Conservation (phyloP, 805 yeast species). For the Zygosaccharomyces gambellarensis region DNA sequence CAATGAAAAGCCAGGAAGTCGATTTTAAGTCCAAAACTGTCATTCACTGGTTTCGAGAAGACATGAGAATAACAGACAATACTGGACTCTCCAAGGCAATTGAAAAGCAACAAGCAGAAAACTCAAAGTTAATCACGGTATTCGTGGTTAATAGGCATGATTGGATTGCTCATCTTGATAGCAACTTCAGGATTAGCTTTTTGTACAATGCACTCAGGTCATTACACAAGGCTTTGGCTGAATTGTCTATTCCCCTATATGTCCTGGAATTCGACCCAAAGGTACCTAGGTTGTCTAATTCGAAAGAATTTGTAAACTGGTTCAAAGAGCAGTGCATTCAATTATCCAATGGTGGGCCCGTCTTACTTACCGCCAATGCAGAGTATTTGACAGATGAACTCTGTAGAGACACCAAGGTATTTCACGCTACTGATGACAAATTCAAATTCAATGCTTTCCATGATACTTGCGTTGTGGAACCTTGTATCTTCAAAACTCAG, state of each 20-base stretch:
- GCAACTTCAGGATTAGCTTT: constrained; percentile 41
- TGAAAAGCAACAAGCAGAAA: not conserved
- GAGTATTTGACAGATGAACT: constrained; percentile 37
- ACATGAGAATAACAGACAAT: constrained; percentile 44
- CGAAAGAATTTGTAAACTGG: constrained; percentile 23
- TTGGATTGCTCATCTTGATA: constrained; percentile 40
- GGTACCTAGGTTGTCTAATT: constrained; percentile 13
- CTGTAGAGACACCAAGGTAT: constrained; percentile 21
- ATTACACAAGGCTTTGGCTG: constrained; percentile 31
- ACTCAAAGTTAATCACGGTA: constrained; percentile 37
- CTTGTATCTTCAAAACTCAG: constrained; percentile 38
- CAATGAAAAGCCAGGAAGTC: not conserved
- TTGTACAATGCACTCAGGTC: constrained; percentile 34
- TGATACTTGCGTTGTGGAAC: constrained; percentile 42
- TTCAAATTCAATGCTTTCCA: constrained; percentile 30
- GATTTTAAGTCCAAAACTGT: constrained; percentile 15
- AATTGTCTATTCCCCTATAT: constrained; percentile 38
- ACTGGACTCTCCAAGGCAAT: constrained; percentile 16
- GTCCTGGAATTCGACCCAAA: constrained; percentile 25
- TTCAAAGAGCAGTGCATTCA: constrained; percentile 17
- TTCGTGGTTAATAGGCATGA: constrained; percentile 41
- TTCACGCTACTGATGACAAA: constrained; percentile 4
- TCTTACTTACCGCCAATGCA: constrained; percentile 29
- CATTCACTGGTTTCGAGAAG: constrained; percentile 48
- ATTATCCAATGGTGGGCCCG: constrained; percentile 10